These are phyloP conservation scores for Fusarium citri DNA, from an alignment of 2,329 filamentous ascomycete species.

Conservation along the genomic window DNA sequence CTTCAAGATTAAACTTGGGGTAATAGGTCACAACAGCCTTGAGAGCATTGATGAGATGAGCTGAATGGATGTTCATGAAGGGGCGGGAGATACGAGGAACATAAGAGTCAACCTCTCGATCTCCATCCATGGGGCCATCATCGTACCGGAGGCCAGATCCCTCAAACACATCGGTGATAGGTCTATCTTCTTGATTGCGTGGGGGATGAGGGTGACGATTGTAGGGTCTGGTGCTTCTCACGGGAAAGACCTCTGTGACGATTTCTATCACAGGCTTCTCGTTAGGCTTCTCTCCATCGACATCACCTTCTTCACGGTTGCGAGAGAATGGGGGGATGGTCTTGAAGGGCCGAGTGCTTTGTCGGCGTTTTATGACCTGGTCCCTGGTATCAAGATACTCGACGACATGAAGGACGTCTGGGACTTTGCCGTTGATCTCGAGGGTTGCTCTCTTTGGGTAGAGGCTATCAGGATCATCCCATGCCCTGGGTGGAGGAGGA, in stretches of 20 bases:
- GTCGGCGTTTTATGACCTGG: constrained; percentile 52
- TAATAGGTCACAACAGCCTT: constrained; percentile 62
- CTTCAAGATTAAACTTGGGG: constrained; percentile 54
- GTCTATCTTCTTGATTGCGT: constrained; percentile 40
- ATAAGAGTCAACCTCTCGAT: constrained; percentile 42
- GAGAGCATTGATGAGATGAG: constrained; percentile 60
- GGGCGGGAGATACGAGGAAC: constrained; percentile 49
- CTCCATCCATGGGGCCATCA: constrained; percentile 42
- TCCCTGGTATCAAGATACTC: constrained; percentile 53
- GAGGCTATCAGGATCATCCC: background rate
- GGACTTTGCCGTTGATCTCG: constrained; percentile 52
- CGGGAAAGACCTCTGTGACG: constrained; percentile 53
- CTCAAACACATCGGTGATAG: constrained; percentile 48
- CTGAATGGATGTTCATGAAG: constrained; percentile 59
- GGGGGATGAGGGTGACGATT: constrained; percentile 9
- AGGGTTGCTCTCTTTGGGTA: constrained; percentile 27
- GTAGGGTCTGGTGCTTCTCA: background rate
- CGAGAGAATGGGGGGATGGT: constrained; percentile 46
- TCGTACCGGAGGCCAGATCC: constrained; percentile 43
- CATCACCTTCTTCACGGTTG: constrained; percentile 28
- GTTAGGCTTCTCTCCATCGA: constrained; percentile 17
- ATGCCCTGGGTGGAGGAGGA: background rate
- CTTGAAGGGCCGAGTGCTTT: constrained; percentile 55
- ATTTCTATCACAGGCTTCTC: constrained; percentile 56
- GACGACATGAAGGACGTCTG: constrained; percentile 57